These are phyloP conservation scores for Nicotiana tabacum DNA, from an alignment of 257 asterid species.

Conservation along the genomic window DNA sequence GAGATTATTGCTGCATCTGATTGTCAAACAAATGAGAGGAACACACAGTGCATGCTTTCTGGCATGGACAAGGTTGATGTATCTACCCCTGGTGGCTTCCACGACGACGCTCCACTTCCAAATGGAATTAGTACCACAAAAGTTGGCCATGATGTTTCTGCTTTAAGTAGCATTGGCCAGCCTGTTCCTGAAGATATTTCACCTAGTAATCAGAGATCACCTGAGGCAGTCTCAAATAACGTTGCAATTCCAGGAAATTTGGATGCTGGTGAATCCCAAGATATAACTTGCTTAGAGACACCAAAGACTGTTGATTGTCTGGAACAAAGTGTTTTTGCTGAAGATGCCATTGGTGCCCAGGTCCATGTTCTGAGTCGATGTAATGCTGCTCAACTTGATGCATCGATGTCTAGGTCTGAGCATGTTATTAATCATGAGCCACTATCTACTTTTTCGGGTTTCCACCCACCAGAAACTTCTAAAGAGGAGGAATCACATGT, in stretches of 20 bases:
- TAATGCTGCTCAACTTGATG: conserved; percentile 39
- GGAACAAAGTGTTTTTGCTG: conserved; percentile 32
- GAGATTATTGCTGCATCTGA: conserved; percentile 31
- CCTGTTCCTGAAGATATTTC: conserved; percentile 26
- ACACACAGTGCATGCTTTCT: conserved; percentile 22
- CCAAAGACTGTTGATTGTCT: conserved; percentile 24
- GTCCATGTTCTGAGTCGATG: conserved; percentile 48
- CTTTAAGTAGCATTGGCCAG: conserved; percentile 25
- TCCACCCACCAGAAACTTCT: conserved; percentile 27
- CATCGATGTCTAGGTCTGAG: conserved; percentile 25
- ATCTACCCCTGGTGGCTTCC: conserved; percentile 21
- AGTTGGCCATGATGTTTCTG: conserved; percentile 30
- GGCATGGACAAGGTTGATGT: conserved; percentile 18
- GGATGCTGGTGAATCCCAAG: conserved; percentile 36
- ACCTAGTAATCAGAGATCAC: conserved; percentile 23
- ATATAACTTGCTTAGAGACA: conserved; percentile 24
- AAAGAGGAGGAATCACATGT: conserved; percentile 29
- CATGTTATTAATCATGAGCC: conserved; percentile 29
- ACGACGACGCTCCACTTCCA: conserved; percentile 22
- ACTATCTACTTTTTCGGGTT: conserved; percentile 29
- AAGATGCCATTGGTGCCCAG: conserved; percentile 26
- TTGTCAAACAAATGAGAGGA: conserved; percentile 21
- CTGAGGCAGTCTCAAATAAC: conserved; percentile 24
- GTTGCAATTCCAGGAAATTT: conserved; percentile 16
- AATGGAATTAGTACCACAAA: conserved; percentile 28